Base-by-base conservation (phyloP, 202 grass and related monocot genomes). In the Setaria viridis region DNA sequence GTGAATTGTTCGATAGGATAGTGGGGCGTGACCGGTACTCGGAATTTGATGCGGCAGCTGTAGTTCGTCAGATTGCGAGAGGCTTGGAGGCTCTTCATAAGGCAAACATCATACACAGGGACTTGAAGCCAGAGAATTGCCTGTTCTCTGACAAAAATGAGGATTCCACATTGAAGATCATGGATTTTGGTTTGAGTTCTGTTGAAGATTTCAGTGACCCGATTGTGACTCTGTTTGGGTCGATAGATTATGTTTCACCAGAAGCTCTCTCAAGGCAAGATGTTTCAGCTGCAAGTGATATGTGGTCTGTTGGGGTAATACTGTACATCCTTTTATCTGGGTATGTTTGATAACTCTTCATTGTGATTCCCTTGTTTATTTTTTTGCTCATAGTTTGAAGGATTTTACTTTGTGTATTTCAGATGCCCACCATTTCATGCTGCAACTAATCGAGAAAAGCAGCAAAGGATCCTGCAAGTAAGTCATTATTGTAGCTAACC, bases 281-380 rank as follows among this genome's bases (percentile, higher is more conserved):
- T 32, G 93, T 94, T 84, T 81, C 93, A 57, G 82, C 85, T 73
- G 90, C 90, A 50, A 94, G 93, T 25, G 87, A 90, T 47, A 94
- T 94, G 93, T 94, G 93, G 85, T 94, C 93, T 75, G 87, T 94
- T 81, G 93, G 93, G 43, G 93, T 92, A 29, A 88, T 94, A 54
- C 17, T 92, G 34, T 94, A 92, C 56, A 94, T 94, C 21, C 90
- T 94, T 47, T 76, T 94, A 39, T 94, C 93, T 12, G 90, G 93
- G 93, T 92, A 88, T 84, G 93, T 67, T 89, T 83, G 14, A 39
- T 54, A 55, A 66, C 42, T 62, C 62, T 80, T 70, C 45, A 60
- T 76, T 76, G 5, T 68, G 45, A 42, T 80, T 77, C 17, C 32
- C 5, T 81, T 80, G 16, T 51, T 76, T 72, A 46, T 16, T 80